Evolutionary conservation across 306 rosid species (phyloP).

Genomic region (Bauhinia variegata): DNA sequence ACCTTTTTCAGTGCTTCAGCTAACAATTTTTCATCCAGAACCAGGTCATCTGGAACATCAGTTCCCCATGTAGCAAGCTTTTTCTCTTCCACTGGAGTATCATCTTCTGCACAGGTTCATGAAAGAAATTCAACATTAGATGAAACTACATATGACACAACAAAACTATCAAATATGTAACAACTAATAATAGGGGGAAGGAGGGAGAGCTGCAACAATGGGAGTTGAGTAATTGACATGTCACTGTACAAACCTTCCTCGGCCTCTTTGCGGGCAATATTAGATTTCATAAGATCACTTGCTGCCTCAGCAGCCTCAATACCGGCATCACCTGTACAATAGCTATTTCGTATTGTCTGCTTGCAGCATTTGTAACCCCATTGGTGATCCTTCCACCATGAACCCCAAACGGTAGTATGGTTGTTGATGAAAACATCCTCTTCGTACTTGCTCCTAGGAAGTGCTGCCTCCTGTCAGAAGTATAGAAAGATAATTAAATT

Average conservation of each 20-base stretch:
- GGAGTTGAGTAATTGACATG: not conserved
- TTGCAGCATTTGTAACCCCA: slow-evolving; percentile 25
- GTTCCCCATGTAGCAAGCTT: slow-evolving; percentile 43
- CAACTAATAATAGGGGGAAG: too few relatives aligned
- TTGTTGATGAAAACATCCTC: slow-evolving; percentile 57
- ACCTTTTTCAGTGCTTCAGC: slow-evolving; percentile 43
- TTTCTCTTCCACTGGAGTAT: slow-evolving; percentile 30
- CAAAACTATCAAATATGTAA: not conserved
- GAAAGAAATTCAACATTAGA: not conserved
- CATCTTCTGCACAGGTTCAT: slow-evolving; percentile 17
- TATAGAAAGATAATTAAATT: not conserved
- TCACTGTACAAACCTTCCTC: slow-evolving; percentile 52
- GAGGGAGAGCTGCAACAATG: not conserved
- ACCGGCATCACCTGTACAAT: slow-evolving; percentile 66
- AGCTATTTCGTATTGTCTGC: slow-evolving; percentile 56
- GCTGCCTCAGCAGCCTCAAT: slow-evolving; percentile 55
- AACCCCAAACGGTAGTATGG: slow-evolving; percentile 51
- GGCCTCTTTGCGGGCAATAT: slow-evolving; percentile 57
- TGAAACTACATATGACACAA: not conserved
- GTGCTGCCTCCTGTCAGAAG: slow-evolving; percentile 51
- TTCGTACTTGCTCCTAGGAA: slow-evolving; percentile 52
- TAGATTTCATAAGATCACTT: slow-evolving; percentile 54
- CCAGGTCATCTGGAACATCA: slow-evolving; percentile 39
- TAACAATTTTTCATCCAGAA: slow-evolving; percentile 36
- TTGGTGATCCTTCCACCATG: not conserved